Evolutionary conservation across 768 basidiomycete genomes (phyloP).

Genomic region (Boletus rex-veris): DNA sequence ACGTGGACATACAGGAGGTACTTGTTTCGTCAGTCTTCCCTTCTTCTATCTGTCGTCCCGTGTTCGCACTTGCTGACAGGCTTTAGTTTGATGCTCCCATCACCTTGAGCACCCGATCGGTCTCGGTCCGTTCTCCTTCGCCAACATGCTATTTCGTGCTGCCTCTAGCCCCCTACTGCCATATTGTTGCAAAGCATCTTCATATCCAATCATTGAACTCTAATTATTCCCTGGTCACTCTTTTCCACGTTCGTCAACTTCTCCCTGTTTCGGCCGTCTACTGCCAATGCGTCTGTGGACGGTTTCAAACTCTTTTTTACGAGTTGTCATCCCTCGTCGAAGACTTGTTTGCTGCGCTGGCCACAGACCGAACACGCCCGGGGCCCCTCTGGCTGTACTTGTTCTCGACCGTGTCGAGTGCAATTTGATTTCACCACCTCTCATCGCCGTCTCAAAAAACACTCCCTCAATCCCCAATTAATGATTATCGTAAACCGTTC

Average conservation of each 20-base stretch:
- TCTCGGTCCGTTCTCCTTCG: slow-evolving; percentile 1
- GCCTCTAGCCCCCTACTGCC: slow-evolving; percentile 7
- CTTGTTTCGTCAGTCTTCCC: slow-evolving; percentile 11
- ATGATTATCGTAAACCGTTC: slow-evolving; percentile 20
- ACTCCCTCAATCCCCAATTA: slow-evolving; percentile 16
- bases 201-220: slow-evolving; percentile 29
- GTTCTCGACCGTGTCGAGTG: slow-evolving; percentile 1
- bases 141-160: slow-evolving; percentile 8
- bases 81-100: slow-evolving; percentile 18
- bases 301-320: slow-evolving; percentile 8
- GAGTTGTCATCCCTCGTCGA: not conserved
- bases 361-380: not conserved
- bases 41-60: slow-evolving; percentile 12
- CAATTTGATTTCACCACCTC: slow-evolving; percentile 10
- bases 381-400: not conserved
- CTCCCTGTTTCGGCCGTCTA: not conserved
- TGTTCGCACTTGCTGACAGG: slow-evolving; percentile 7
- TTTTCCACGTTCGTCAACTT: slow-evolving; percentile 8
- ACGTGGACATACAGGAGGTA: slow-evolving; percentile 21
- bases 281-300: not conserved
- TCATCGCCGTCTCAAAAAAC: slow-evolving; percentile 1
- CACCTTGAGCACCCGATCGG: not conserved
- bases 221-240: slow-evolving; percentile 7
- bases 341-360: not conserved
- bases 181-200: slow-evolving; percentile 5